phyloP scores from a whole-genome alignment of 352 stramenopile species.

The Phytopythium ostracodes region DNA sequence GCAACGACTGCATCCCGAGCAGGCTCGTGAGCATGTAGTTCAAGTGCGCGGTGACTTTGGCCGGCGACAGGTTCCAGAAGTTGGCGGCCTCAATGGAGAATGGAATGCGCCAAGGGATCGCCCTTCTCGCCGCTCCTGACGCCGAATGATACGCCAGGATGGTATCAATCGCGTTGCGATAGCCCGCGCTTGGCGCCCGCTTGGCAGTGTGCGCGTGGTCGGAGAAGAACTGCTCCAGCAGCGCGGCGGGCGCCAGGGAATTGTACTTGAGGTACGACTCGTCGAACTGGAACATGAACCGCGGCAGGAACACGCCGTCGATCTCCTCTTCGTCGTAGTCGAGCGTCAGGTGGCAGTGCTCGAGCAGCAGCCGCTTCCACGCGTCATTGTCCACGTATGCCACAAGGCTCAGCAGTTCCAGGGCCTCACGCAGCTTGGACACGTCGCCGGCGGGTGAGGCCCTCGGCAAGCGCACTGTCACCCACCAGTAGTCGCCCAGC shows the following conservation, averaged over 20 bases:
- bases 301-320: slow-evolving; percentile 20
- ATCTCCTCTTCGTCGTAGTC: slow-evolving; percentile 23
- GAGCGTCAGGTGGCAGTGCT: slow-evolving; percentile 22
- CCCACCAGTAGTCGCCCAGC: slow-evolving; percentile 20
- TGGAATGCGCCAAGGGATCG: slow-evolving; percentile 19
- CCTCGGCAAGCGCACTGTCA: slow-evolving; percentile 17
- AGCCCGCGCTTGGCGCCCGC: slow-evolving; percentile 11
- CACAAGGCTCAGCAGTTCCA: slow-evolving; percentile 37
- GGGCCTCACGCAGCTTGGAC: slow-evolving; percentile 20
- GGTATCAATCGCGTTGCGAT: slow-evolving; percentile 14
- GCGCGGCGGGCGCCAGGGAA: slow-evolving; percentile 19
- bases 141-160: slow-evolving; percentile 13
- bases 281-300: slow-evolving; percentile 27
- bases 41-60: slow-evolving; percentile 16
- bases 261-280: slow-evolving; percentile 22
- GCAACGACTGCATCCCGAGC: slow-evolving; percentile 14
- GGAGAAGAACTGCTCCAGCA: slow-evolving; percentile 23
- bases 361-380: slow-evolving; percentile 28
- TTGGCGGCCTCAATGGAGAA: slow-evolving; percentile 18
- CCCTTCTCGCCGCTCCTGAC: slow-evolving; percentile 8
- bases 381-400: slow-evolving; percentile 24
- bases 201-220: slow-evolving; percentile 5
- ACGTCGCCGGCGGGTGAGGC: slow-evolving; percentile 9
- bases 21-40: slow-evolving; percentile 18
- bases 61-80: slow-evolving; percentile 21